These are phyloP conservation scores for Suillus variegatus DNA, from an alignment of 768 basidiomycete species.

Conservation along the genomic window DNA sequence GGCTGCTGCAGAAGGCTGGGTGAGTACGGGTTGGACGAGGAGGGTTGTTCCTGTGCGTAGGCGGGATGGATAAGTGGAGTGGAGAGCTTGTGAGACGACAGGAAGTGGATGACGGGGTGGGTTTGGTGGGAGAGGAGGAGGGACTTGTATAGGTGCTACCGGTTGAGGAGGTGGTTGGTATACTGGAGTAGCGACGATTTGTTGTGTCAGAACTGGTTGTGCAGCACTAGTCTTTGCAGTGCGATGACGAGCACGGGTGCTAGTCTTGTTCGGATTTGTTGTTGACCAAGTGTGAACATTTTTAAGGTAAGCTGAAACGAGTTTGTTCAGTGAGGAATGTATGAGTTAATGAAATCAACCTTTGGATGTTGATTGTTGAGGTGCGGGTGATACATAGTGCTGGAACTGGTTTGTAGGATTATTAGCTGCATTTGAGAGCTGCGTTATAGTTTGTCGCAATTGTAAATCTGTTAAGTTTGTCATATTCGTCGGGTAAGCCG, in stretches of 20 bases:
- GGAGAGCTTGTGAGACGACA: conserved; percentile 65
- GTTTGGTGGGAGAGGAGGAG: conserved; percentile 41
- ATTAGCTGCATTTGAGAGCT: conserved; percentile 43
- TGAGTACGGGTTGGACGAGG: conserved; percentile 84
- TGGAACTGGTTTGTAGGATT: conserved; percentile 34
- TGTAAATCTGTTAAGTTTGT: conserved; percentile 60
- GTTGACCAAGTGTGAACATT: conserved; percentile 73
- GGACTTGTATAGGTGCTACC: conserved; percentile 20
- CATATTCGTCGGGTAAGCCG: conserved; percentile 36
- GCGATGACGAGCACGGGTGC: conserved; percentile 41
- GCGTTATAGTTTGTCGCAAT: conserved; percentile 61
- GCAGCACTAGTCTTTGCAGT: conserved; percentile 38
- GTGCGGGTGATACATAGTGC: conserved; percentile 31
- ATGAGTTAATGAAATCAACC: conserved; percentile 18
- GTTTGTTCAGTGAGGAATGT: conserved; percentile 10
- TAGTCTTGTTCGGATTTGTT: conserved; percentile 48
- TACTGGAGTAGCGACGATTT: conserved; percentile 36
- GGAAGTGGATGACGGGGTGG: conserved; percentile 60
- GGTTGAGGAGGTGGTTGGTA: conserved; percentile 38
- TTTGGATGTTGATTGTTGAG: conserved; percentile 30
- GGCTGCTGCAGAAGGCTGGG: conserved; percentile 40
- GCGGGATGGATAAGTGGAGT: conserved; percentile 87
- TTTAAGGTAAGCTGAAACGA: conserved; percentile 55
- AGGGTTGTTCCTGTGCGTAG: conserved; percentile 87
- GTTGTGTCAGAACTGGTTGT: conserved; percentile 33